These are phyloP conservation scores for Cadophora gregata DNA, from an alignment of 2,329 filamentous ascomycete species.

Conservation along the genomic window DNA sequence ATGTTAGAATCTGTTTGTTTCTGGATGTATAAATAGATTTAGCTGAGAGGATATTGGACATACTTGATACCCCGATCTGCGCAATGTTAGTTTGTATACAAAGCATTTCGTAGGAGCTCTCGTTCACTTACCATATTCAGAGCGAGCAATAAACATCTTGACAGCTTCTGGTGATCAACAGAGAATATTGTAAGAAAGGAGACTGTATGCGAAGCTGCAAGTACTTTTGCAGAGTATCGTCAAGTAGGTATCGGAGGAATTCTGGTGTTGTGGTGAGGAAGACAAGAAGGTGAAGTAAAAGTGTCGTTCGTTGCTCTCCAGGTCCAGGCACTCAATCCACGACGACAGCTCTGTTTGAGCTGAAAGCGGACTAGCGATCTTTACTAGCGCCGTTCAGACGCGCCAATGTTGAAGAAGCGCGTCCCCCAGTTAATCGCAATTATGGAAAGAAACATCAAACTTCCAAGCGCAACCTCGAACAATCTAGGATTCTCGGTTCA, in stretches of 20 bases:
- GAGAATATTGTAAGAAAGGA: slow-evolving; percentile 16
- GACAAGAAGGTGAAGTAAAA: slow-evolving; percentile 18
- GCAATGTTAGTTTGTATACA: slow-evolving; percentile 46
- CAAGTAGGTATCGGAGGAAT: slow-evolving; percentile 1
- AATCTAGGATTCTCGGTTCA: background rate
- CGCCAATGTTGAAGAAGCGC: slow-evolving; percentile 10
- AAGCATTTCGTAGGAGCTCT: slow-evolving; percentile 33
- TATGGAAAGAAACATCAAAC: background rate
- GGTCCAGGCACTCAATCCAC: slow-evolving; percentile 23
- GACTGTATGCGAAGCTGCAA: slow-evolving; percentile 24
- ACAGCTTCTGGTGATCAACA: slow-evolving; percentile 14
- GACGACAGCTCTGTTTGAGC: slow-evolving; percentile 18
- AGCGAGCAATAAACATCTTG: slow-evolving; percentile 99
- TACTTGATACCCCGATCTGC: slow-evolving; percentile 98
- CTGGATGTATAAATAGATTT: background rate
- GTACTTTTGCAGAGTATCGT: slow-evolving; percentile 11
- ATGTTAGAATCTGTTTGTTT: slow-evolving; percentile 25
- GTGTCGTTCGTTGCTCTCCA: slow-evolving; percentile 24
- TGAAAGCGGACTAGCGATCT: slow-evolving; percentile 5
- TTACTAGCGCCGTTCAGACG: slow-evolving; percentile 16
- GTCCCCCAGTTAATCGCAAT: background rate
- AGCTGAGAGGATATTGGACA: slow-evolving; percentile 43
- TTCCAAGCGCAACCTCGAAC: background rate
- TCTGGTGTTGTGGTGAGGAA: slow-evolving; percentile 12
- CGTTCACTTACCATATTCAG: slow-evolving; percentile 87